These are phyloP conservation scores for Coemansia sp. DNA, from an alignment of 192 early-diverging fungal species.

Conservation along the genomic window DNA sequence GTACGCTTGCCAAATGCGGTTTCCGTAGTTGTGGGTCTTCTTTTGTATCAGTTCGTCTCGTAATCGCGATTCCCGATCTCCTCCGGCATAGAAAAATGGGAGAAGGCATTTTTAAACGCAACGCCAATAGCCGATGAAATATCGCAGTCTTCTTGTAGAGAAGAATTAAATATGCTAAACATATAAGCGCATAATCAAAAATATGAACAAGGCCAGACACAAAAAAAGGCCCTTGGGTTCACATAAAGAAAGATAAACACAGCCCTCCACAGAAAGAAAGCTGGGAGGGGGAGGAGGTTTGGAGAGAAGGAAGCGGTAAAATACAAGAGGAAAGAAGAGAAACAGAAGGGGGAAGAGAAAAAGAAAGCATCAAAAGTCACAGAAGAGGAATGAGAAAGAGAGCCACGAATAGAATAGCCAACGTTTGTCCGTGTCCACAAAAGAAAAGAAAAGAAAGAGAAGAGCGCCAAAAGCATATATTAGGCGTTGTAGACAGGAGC, in stretches of 20 bases:
- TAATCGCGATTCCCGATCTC: not conserved
- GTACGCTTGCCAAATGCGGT: not conserved
- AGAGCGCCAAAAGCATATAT: constrained; percentile 33
- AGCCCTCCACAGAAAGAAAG: not conserved
- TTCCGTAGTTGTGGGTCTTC: not conserved
- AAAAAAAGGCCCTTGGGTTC: constrained; percentile 1
- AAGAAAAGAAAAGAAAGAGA: constrained; percentile 6
- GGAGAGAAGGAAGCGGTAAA: not conserved
- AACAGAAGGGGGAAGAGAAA: constrained; percentile 1
- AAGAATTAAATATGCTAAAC: not conserved
- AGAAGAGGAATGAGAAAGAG: constrained; percentile 6
- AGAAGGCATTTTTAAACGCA: not conserved
- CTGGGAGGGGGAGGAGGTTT: not conserved
- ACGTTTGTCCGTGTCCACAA: constrained; percentile 4
- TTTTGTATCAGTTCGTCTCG: not conserved
- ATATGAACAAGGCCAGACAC: constrained; percentile 2
- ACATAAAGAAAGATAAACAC: too few relatives aligned
- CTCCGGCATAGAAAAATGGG: not conserved
- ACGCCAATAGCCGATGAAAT: not conserved
- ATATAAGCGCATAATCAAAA: constrained; percentile 3
- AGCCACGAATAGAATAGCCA: not conserved
- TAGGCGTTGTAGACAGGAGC: constrained; percentile 46
- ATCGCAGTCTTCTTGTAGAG: not conserved
- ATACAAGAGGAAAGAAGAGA: not conserved
- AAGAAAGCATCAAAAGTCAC: not conserved